phyloP scores from a whole-genome alignment of 495 filamentous ascomycete genomes.

The Parathielavia hyrcaniae region DNA sequence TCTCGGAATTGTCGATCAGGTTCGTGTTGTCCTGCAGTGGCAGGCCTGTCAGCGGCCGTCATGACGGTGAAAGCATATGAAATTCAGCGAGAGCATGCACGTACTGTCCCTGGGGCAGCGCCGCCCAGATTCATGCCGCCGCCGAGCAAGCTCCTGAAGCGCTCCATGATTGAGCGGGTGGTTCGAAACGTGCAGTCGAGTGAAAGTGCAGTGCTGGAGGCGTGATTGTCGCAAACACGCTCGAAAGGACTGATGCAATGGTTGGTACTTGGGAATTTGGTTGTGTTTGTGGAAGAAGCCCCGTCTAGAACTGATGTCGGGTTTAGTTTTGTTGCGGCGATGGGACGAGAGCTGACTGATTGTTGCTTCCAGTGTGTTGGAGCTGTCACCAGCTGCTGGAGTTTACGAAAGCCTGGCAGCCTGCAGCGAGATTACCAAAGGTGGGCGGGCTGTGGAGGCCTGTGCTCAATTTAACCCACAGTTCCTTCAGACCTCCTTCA shows the following conservation, averaged over 20 bases:
- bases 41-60: slow-evolving; percentile 6
- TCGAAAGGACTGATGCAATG: not conserved
- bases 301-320: not conserved
- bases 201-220: not conserved
- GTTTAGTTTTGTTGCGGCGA: slow-evolving; percentile 8
- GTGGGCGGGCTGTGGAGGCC: not conserved
- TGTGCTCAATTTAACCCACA: not conserved
- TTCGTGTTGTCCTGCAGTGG: slow-evolving; percentile 65
- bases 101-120: slow-evolving; percentile 69
- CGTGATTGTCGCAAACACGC: not conserved
- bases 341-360: slow-evolving; percentile 9
- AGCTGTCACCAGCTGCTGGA: slow-evolving; percentile 16
- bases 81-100: slow-evolving; percentile 18
- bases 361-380: slow-evolving; percentile 7
- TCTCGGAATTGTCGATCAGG: slow-evolving; percentile 97
- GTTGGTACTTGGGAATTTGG: not conserved
- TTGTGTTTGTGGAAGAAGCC: not conserved
- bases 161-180: slow-evolving; percentile 60
- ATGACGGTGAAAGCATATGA: not conserved
- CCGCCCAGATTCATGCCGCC: slow-evolving; percentile 67
- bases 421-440: slow-evolving; percentile 30
- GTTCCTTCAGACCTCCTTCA: no score
- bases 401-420: slow-evolving; percentile 40
- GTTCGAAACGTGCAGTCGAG: not conserved
- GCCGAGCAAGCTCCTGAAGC: slow-evolving; percentile 77